Evolutionary conservation across 768 basidiomycete genomes (phyloP), one percentile per base, ranked within the genome.

Genomic region (Pulveroboletus sp.): DNA sequence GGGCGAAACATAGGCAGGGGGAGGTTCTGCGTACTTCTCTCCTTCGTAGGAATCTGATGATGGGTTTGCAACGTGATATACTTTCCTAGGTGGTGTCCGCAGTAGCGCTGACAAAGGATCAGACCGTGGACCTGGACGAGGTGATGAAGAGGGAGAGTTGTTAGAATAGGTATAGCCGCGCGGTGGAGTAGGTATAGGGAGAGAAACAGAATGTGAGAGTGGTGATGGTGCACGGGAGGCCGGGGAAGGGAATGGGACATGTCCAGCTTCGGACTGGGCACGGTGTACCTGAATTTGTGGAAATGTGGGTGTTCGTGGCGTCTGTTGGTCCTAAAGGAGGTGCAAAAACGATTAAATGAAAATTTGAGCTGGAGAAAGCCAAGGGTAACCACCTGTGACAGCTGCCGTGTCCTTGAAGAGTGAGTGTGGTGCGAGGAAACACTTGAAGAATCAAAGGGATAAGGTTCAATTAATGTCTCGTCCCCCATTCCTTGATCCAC

Each of bases 1-100:
- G 31, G 62, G 62, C 1, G 66, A 72, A 24, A 19, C 61, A 36
- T 79, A 79, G 2, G 79, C 75, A 4, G 79, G 77, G 0, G 78
- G 79, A 7, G 77, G 76, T 5, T 77, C 72, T 21, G 34, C 9
- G 56, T 63, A 49, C 50, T 52, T 47, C 53, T 51, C 39, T 24
- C 34, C 56, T 10, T 62, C 51, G 8, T 34, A 35, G 11, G 51
- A 63, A 35, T 60, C 58, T 25, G 69, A 52, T 14, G 68, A 65
- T 3, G 63, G 66, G 53, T 80, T 79, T 5, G 63, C 62, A 43
- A 79, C 58, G 37, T 75, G 75, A 43, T 72, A 75, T 16, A 69
- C 55, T 40, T 75, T 62, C 43, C 68, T 65, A 2, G 75, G 70
- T 13, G 75, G 73, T 11, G 65, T 69, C 37, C 61, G 63, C 2